Base-by-base conservation (phyloP, 2,329 filamentous ascomycete species). In the Arthrobotrys sphaeroides region DNA sequence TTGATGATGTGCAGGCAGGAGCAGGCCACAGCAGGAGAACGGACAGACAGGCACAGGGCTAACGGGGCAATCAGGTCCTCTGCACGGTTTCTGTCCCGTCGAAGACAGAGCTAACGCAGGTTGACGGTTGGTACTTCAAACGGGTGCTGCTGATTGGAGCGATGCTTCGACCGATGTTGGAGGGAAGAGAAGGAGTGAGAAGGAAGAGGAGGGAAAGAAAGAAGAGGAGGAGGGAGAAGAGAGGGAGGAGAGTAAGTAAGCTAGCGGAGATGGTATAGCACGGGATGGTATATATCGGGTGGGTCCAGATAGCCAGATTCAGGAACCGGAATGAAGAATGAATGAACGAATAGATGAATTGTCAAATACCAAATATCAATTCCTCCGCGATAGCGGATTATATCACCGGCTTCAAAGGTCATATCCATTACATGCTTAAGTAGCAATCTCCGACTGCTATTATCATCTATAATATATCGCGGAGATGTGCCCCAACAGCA, bases 1-100 rank as follows among this genome's bases (percentile, higher is more conserved):
- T 16, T 4, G 38, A 66, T 66, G 61, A 55, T 66, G 47, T 66
- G 61, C 61, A 66, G 45, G 24, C 22, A 6, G 42, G 18, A 43
- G 26, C 57, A 47, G 18, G n/a, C n/a, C n/a, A n/a, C n/a, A 38
- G 51, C 51, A 55, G 51, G n/a, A n/a, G n/a, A n/a, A n/a, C n/a
- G n/a, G n/a, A n/a, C n/a, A n/a, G n/a, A n/a, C n/a, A n/a, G n/a
- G n/a, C n/a, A n/a, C 16, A 55, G 16, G 51, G 45, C 24, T 9
- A 7, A n/a, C 2, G 31, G 20, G 24, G 26, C 47, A 51, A 43
- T 18, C n/a, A n/a, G n/a, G n/a, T n/a, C n/a, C 18, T 49, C n/a
- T 22, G 43, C n/a, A 53, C 10, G 4, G n/a, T n/a, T 24, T 28
- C 12, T 28, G 60, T 51, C 31, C 42, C 42, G 38, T 40, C 9